phyloP scores from a whole-genome alignment of 495 filamentous ascomycete species.

The Penicillium bialowiezense region DNA sequence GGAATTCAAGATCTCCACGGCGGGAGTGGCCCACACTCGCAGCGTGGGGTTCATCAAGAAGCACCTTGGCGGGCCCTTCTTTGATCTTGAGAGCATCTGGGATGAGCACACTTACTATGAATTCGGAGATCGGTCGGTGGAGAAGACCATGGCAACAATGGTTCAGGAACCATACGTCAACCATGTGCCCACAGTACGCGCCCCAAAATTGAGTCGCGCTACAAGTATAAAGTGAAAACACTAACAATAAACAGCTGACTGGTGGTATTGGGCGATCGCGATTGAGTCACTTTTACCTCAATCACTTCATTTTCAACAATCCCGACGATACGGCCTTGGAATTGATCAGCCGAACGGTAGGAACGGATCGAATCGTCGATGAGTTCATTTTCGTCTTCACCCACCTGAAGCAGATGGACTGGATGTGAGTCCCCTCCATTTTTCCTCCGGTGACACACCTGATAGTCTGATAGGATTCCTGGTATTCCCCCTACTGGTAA shows the following conservation, averaged over 20 bases:
- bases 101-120: constrained; percentile 53
- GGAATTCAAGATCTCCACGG: constrained; percentile 28
- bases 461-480: constrained; percentile 45
- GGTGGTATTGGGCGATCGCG: constrained; percentile 66
- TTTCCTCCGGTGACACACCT: constrained; percentile 25
- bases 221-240: too few relatives aligned
- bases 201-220: not conserved
- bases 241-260: constrained; percentile 54
- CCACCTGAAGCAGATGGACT: constrained; percentile 65
- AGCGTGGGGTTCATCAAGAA: constrained; percentile 32
- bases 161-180: constrained; percentile 60
- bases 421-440: constrained; percentile 52
- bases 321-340: constrained; percentile 62
- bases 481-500: constrained; percentile 68
- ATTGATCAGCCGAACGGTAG: constrained; percentile 67
- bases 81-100: constrained; percentile 59
- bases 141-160: constrained; percentile 54
- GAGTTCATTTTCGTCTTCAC: constrained; percentile 59
- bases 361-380: constrained; percentile 56
- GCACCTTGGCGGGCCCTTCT: constrained; percentile 38
- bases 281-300: constrained; percentile 64
- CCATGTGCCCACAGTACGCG: constrained; percentile 51
- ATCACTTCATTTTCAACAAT: constrained; percentile 73
- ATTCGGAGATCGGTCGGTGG: constrained; percentile 38
- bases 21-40: constrained; percentile 34